Conservation (phyloP, 2,329 filamentous ascomycete genomes). For the Neopestalotiopsis clavispora region DNA sequence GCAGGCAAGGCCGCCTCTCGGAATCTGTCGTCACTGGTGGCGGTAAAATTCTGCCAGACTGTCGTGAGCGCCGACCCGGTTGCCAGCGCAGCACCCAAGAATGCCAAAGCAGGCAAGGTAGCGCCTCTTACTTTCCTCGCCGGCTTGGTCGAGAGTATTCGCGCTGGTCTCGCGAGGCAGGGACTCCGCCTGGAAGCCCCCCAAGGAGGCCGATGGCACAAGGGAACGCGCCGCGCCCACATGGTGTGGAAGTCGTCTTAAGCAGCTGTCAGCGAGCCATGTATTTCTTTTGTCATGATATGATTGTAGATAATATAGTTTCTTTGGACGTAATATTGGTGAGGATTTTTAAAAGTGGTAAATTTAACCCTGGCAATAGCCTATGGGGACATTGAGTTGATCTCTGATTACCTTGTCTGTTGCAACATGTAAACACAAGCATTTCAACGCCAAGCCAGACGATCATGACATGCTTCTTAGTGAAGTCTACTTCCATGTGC, state of each 20-base stretch:
- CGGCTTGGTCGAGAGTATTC: background rate
- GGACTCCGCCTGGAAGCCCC: background rate
- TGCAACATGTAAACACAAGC: too few species aligned
- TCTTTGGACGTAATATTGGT: background rate
- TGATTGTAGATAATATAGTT: background rate
- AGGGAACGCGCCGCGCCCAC: background rate
- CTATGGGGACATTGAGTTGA: background rate
- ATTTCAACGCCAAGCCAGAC: too few species aligned
- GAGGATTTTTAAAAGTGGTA: background rate
- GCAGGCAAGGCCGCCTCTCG: too few species aligned
- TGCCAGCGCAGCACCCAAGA: too few species aligned
- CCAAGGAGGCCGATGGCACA: background rate
- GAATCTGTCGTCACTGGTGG: too few species aligned
- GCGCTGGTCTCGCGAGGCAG: background rate
- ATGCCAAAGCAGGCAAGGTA: too few species aligned
- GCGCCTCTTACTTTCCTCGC: too few species aligned
- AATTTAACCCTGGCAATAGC: background rate
- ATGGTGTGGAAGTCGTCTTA: background rate
- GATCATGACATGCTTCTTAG: too few species aligned
- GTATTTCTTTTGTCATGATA: background rate
- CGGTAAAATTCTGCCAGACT: background rate
- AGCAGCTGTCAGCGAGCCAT: background rate
- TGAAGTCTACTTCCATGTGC: too few species aligned
- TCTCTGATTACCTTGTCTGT: background rate
- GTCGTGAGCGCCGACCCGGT: background rate